Conservation (phyloP, 1,284 basidiomycete genomes). For the Sporisorium sorghi region DNA sequence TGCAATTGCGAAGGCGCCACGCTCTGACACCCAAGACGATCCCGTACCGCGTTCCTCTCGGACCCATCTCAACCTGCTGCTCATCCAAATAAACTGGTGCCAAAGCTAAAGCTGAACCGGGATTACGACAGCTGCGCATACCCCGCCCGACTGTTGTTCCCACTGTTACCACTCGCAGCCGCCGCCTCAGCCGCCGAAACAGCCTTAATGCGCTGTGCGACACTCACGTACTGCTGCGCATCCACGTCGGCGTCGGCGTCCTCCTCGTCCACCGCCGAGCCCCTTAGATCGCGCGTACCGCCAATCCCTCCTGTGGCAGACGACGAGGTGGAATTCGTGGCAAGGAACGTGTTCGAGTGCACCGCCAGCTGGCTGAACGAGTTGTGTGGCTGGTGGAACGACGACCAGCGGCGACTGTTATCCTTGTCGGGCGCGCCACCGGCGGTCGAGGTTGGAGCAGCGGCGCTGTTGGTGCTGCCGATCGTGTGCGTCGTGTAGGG, state of each 20-base stretch:
- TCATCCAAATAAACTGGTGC: too few relatives aligned
- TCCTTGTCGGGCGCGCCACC: neutral
- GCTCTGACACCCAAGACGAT: too few relatives aligned
- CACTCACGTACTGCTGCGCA: conserved; percentile 3
- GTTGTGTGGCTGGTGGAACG: conserved; percentile 36
- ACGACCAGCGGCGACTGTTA: conserved; percentile 24
- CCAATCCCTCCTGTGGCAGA: neutral
- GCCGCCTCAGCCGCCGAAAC: conserved; percentile 1
- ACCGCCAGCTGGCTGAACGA: conserved; percentile 10
- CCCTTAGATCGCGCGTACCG: conserved; percentile 21
- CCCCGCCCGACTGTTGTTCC: neutral
- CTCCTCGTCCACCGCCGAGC: conserved; percentile 38
- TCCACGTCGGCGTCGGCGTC: conserved; percentile 35
- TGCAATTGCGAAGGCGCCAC: too few relatives aligned
- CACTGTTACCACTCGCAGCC: neutral
- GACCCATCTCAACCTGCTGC: too few relatives aligned
- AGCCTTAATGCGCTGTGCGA: neutral
- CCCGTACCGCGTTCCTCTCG: too few relatives aligned
- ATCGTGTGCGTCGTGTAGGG: too few relatives aligned
- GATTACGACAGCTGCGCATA: conserved; percentile 4
- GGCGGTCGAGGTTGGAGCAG: too few relatives aligned
- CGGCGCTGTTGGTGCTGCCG: neutral
- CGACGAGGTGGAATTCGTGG: too few relatives aligned
- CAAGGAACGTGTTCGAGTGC: conserved; percentile 5
- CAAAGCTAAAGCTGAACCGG: too few relatives aligned